Conservation (phyloP, 805 yeast species). For the Sugiyamaella americana region DNA sequence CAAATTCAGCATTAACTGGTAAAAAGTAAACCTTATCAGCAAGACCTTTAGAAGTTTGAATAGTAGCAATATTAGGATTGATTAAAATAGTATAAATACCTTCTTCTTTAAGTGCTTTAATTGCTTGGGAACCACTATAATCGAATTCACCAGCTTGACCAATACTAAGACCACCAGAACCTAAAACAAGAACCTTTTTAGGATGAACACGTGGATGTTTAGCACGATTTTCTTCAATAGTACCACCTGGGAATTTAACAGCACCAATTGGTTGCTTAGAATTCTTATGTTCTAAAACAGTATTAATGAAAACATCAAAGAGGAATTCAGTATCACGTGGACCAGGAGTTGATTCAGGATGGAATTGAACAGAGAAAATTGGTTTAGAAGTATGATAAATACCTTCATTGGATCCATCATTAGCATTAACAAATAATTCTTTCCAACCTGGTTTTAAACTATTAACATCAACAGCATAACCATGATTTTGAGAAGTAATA, state of each 20-base stretch:
- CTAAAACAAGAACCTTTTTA: conserved; percentile 88
- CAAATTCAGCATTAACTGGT: conserved; percentile 97
- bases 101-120: conserved; percentile 96
- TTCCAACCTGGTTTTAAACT: conserved; percentile 80
- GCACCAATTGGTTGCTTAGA: conserved; percentile 44
- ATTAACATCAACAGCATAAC: conserved; percentile 86
- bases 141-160: conserved; percentile 99
- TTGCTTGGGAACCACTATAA: conserved; percentile 98
- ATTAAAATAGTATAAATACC: conserved; percentile 93
- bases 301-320: conserved; percentile 83
- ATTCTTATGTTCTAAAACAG: conserved; percentile 54
- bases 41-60: conserved; percentile 94
- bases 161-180: conserved; percentile 96
- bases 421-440: conserved; percentile 90
- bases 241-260: conserved; percentile 89
- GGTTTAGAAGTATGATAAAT: conserved; percentile 85
- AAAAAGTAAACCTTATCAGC: conserved; percentile 97
- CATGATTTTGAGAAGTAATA: conserved; percentile 98
- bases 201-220: conserved; percentile 74
- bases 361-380: conserved; percentile 96
- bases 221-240: conserved; percentile 61
- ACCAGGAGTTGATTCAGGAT: conserved; percentile 99
- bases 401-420: conserved; percentile 98
- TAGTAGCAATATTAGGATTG: conserved; percentile 97
- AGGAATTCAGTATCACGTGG: conserved; percentile 98